Evolutionary conservation across 2,329 filamentous ascomycete genomes (phyloP).

Genomic region (Phialophora verrucosa): DNA sequence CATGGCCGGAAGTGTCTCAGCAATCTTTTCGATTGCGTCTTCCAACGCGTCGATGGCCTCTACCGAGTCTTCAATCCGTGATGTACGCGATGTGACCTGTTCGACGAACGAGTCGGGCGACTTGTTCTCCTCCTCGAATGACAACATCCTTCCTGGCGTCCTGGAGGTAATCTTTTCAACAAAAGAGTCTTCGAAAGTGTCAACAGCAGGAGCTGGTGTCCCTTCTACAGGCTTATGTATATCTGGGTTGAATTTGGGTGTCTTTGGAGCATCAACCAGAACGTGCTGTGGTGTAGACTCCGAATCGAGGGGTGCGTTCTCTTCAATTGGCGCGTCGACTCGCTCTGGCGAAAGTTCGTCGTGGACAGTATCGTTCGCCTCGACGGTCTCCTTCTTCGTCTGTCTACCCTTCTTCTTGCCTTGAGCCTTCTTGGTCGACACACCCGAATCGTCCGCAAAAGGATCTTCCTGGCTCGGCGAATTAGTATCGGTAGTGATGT

Average conservation of each 20-base stretch:
- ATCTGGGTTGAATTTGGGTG: slow-evolving; percentile 40
- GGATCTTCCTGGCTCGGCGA: slow-evolving; percentile 28
- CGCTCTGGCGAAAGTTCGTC: neutral
- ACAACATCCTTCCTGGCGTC: slow-evolving; percentile 38
- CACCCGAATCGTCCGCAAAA: slow-evolving; percentile 16
- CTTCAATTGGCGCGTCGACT: slow-evolving; percentile 17
- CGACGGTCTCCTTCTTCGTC: slow-evolving; percentile 22
- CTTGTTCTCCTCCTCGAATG: slow-evolving; percentile 7
- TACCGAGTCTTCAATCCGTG: slow-evolving; percentile 53
- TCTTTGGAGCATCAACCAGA: slow-evolving; percentile 29
- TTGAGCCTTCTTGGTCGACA: slow-evolving; percentile 24
- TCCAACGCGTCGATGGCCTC: slow-evolving; percentile 59
- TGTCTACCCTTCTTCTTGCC: slow-evolving; percentile 26
- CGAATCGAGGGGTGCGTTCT: slow-evolving; percentile 7
- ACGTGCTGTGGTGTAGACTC: slow-evolving; percentile 7
- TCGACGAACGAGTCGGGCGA: slow-evolving; percentile 36
- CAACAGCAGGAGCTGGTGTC: slow-evolving; percentile 14
- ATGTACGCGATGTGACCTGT: slow-evolving; percentile 34
- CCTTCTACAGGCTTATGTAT: slow-evolving; percentile 33
- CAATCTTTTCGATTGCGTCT: slow-evolving; percentile 57
- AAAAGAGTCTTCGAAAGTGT: slow-evolving; percentile 41
- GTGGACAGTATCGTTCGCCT: slow-evolving; percentile 7
- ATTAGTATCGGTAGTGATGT: slow-evolving; percentile 37
- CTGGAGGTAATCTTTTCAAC: slow-evolving; percentile 41
- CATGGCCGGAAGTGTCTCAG: slow-evolving; percentile 46